Evolutionary conservation across 768 basidiomycete species (phyloP), one percentile per base, ranked within the genome.

Genomic region (Lenzites betulinus): DNA sequence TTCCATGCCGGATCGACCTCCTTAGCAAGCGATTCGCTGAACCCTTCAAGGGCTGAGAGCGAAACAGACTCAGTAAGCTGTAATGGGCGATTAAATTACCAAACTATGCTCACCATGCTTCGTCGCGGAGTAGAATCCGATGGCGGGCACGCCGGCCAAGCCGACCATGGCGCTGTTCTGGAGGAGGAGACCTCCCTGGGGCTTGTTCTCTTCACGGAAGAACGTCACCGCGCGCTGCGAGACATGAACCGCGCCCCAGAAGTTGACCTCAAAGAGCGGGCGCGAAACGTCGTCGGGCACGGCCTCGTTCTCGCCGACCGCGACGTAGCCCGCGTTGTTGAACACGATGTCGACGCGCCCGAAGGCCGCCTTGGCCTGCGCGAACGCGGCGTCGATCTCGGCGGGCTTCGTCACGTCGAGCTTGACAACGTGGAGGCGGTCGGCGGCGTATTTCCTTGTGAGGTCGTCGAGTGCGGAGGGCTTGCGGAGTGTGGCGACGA

Each of bases 1-100:
- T 80, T 78, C 80, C 80, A 81, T 20, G 28, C 67, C 7, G 81
- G 80, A 46, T 80, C 78, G 4, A 81, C 57, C 59, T 82, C 81
- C 46, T 69, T 64, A 3, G 66, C 67, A 26, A 81, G 60, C 1
- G 77, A 67, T 58, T 79, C 74, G 3, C 73, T 76, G 38, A 78
- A 64, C 18, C 75, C 77, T 50, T 78, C 76, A 61, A 63, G 42
- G 30, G 63, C 66, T 63, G 46, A n/a, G 33, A 22, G 30, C 16
- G 30, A 4, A 7, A 9, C 1, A 26, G 3, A 25, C 4, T 15
- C 20, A 36, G n/a, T 33, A 9, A 28, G n/a, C 39, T 2, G 8
- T 25, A 4, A 22, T 20, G 12, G 20, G 16, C n/a, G 2, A 20
- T 22, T 7, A 30, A 11, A 26, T 22, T 18, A 18, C n/a, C n/a